A percentile compares a stretch with the other conserved stretches of the same genome.
phyloP scores from a whole-genome alignment of 2,329 filamentous ascomycete genomes.

The Myriangium duriaei region DNA sequence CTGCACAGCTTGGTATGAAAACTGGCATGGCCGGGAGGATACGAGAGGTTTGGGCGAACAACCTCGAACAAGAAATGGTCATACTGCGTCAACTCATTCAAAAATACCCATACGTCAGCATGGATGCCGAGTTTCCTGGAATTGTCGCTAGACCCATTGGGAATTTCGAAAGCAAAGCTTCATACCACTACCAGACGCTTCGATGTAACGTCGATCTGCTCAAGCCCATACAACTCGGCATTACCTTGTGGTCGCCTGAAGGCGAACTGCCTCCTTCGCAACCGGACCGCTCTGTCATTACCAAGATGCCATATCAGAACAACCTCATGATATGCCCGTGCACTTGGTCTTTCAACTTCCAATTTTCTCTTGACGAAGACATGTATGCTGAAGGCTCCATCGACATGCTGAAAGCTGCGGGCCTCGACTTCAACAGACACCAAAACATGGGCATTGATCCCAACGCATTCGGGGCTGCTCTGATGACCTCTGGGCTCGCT shows the following conservation, averaged over 20 bases:
- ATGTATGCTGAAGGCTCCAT: conserved; percentile 98
- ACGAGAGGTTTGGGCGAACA: conserved; percentile 91
- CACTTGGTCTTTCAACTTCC: conserved; percentile 99
- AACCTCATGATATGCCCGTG: conserved; percentile 58
- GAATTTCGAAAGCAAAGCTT: conserved; percentile 77
- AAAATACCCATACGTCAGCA: conserved; percentile 89
- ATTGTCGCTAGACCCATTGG: conserved; percentile 94
- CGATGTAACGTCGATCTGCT: conserved; percentile 95
- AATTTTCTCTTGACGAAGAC: conserved; percentile 84
- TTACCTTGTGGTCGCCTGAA: conserved; percentile 83
- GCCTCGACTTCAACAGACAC: conserved; percentile 80
- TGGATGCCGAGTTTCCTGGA: conserved; percentile 99
- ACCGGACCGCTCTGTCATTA: conserved; percentile 37
- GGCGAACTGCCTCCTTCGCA: conserved; percentile 73
- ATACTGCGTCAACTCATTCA: conserved; percentile 71
- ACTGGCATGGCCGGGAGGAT: conserved; percentile 62
- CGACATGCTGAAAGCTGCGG: conserved; percentile 75
- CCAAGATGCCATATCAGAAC: conserved; percentile 38
- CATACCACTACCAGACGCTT: conserved; percentile 97
- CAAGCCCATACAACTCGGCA: conserved; percentile 92
- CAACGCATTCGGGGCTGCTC: conserved; percentile 71
- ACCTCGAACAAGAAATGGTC: conserved; percentile 82
- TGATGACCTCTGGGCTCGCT: conserved; percentile 86
- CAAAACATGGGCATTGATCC: conserved; percentile 85
- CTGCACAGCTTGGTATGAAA: conserved; percentile 33